phyloP scores from a whole-genome alignment of 1,139 yeast genomes.

The Pichia sp. region DNA sequence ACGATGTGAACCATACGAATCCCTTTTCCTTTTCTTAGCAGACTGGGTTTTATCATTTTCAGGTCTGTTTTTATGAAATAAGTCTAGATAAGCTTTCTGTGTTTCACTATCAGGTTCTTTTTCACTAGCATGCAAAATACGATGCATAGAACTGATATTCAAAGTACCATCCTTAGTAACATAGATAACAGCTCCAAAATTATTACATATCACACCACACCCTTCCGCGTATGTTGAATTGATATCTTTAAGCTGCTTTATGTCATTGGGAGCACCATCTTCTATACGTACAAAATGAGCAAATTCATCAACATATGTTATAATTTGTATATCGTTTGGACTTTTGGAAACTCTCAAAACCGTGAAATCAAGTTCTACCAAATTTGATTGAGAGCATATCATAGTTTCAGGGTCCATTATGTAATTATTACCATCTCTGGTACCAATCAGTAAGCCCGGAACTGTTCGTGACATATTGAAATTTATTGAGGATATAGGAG shows the following conservation, averaged over 20 bases:
- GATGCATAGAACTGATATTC: not conserved
- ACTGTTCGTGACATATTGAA: not conserved
- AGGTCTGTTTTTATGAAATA: no score
- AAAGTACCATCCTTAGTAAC: constrained; percentile 5
- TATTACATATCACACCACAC: constrained; percentile 7
- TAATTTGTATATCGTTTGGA: not conserved
- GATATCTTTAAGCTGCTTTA: not conserved
- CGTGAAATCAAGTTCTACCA: constrained; percentile 9
- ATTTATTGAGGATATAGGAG: constrained; percentile 11
- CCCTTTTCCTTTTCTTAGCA: not conserved
- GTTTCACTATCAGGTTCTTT: not conserved
- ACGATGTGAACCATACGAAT: constrained; percentile 1
- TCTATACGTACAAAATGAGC: constrained; percentile 5
- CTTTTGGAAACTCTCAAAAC: constrained; percentile 7
- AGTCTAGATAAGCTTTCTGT: no score
- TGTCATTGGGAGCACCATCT: not conserved
- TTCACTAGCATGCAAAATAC: not conserved
- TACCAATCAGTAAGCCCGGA: constrained; percentile 10
- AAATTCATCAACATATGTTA: constrained; percentile 5
- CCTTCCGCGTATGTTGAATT: constrained; percentile 1
- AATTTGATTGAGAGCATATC: constrained; percentile 8
- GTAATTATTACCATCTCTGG: constrained; percentile 16
- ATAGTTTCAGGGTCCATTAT: constrained; percentile 11
- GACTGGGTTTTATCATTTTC: not conserved
- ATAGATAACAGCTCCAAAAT: constrained; percentile 1